Evolutionary conservation across 306 rosid genomes (phyloP), one percentile per base, ranked within the genome.

Genomic region (Ormosia emarginata): DNA sequence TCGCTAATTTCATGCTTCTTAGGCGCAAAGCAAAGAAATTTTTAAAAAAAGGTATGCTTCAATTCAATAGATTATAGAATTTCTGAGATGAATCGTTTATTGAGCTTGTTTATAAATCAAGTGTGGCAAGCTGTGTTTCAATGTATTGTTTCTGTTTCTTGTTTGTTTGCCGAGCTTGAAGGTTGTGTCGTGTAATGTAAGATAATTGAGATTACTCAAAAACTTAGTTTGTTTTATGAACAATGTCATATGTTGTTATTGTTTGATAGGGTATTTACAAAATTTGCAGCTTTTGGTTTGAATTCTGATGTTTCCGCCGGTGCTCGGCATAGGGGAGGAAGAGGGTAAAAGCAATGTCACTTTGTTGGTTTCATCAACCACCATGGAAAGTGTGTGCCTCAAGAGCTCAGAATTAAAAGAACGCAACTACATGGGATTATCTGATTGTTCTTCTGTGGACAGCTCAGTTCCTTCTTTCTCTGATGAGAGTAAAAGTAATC

Each of bases 371-470:
- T 91, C 97, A 74, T 83, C 92, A 18, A 59, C 85, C 71, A 82
- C 91, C 2, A 47, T 74, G 83, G 95, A 88, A 55, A 87, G 86
- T 85, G 86, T 67, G 33, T 68, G 88, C 34, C 83, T 56, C 30
- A 83, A 72, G 61, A 81, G 81, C 74, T 64, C 79, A 5, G 93
- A 86, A 80, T 79, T 91, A 30, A 89, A 91, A 83, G 98, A 91
- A 78, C 91, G 83, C 6, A 89, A 93, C 86, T 93, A 93, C 85
- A 91, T 93, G 93, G 93, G 96, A 65, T 83, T 93, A 36, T 93
- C 97, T 12, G 96, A 87, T 78, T 91, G 91, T 75, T 90, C 97
- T 50, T 87, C 96, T 0, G 92, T 69, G 81, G 93, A 90, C 81
- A 91, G 96, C 78, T 90, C 94, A 5, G 88, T 75, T 29, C 89